Evolutionary conservation across 2,329 filamentous ascomycete genomes (phyloP), one percentile per base, ranked within the genome.

Genomic region (Amauroascus niger): DNA sequence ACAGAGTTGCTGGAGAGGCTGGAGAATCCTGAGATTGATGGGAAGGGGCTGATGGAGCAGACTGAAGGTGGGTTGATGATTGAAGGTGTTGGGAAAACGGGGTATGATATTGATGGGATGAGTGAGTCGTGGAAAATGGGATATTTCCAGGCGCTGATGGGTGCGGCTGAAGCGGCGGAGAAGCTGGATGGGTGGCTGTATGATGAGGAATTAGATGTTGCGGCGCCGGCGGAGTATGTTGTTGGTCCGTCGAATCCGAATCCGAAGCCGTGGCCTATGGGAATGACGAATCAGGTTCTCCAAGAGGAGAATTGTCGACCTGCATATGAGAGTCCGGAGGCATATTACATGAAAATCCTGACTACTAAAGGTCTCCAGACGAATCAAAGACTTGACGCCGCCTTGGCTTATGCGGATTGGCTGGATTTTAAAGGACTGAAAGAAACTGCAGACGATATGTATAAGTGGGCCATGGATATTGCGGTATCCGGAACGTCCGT

Each of bases 81-180:
- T n/a, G 76, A 77, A 2, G 79, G 76, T 0, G 62, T 81, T 26
- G 79, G 78, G 0, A 74, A 70, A 53, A 73, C 76, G 2, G 81
- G 82, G 0, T 81, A 81, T 59, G 87, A 95, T 65, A 74, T 93
- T 53, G 80, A 80, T 1, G 77, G 71, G 6, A 95, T 89, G 73
- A 84, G 82, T 58, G 88, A 94, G 68, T 76, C 84, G 48, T 97
- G 90, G 91, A 77, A 85, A 62, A 77, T 87, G 53, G 89, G 88
- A 0, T 97, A 97, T 69, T 89, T 85, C 63, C 82, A 94, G 63
- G 79, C 83, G 2, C 71, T 96, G 45, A 87, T 96, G 81, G 78
- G 84, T 9, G 81, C 81, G 56, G 90, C 85, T 0, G 80, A 81
- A 59, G 81, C 84, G 0, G 83, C 88, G 3, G 90, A 96, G 69